Evolutionary conservation across 495 filamentous ascomycete species (phyloP).

Genomic region (Parathielavia appendiculata): DNA sequence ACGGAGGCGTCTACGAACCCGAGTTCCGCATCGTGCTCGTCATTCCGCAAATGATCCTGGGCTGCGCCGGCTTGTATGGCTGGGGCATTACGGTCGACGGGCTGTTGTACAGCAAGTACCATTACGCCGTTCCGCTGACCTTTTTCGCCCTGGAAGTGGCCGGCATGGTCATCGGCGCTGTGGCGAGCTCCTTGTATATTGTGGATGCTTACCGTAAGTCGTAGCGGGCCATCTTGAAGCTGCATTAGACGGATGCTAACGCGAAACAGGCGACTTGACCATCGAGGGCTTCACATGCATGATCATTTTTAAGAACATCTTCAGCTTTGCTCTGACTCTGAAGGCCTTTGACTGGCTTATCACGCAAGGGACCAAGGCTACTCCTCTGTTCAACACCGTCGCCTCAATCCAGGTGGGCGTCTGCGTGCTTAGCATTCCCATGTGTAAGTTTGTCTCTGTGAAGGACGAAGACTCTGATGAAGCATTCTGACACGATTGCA

Average conservation of each 20-base stretch:
- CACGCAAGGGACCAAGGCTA: conserved; percentile 48
- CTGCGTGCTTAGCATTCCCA: conserved; percentile 66
- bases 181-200: conserved; percentile 81
- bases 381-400: conserved; percentile 59
- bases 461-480: neutral
- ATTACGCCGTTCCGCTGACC: conserved; percentile 66
- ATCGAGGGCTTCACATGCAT: conserved; percentile 89
- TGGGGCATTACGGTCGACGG: conserved; percentile 65
- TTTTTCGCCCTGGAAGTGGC: conserved; percentile 74
- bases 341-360: conserved; percentile 78
- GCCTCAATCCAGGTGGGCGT: conserved; percentile 71
- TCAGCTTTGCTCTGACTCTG: conserved; percentile 80
- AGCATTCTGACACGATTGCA: neutral
- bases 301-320: conserved; percentile 86
- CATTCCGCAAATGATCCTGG: conserved; percentile 71
- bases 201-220: conserved; percentile 85
- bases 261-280: conserved; percentile 60
- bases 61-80: conserved; percentile 74
- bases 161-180: conserved; percentile 88
- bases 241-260: neutral
- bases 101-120: conserved; percentile 51
- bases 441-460: conserved; percentile 47
- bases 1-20: conserved; percentile 81
- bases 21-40: conserved; percentile 84
- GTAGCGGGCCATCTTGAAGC: neutral